These are phyloP conservation scores for Exobasidium cylindrosporum DNA, from an alignment of 1,284 basidiomycete species.

Conservation along the genomic window DNA sequence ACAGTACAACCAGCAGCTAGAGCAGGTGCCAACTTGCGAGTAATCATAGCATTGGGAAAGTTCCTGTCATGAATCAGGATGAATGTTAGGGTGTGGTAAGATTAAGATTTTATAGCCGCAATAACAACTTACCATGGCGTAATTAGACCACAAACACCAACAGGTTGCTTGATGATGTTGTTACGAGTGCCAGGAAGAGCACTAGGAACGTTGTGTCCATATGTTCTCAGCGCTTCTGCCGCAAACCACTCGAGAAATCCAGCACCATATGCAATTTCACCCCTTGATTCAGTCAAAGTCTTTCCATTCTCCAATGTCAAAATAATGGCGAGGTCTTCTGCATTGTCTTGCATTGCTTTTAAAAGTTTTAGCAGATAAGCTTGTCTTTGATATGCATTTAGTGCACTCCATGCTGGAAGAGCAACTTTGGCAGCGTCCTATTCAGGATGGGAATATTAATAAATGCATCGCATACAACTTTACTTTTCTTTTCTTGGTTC, in stretches of 20 bases:
- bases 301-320: constrained; percentile 54
- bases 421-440: constrained; percentile 37
- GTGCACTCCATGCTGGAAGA: constrained; percentile 43
- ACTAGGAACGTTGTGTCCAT: constrained; percentile 77
- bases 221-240: constrained; percentile 46
- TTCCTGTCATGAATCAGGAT: constrained; percentile 26
- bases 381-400: constrained; percentile 46
- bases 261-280: constrained; percentile 50
- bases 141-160: constrained; percentile 65
- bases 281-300: constrained; percentile 46
- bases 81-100: neutral
- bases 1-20: constrained; percentile 90
- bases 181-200: constrained; percentile 72
- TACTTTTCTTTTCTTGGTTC: too few species aligned
- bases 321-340: constrained; percentile 51
- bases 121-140: constrained; percentile 65
- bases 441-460: neutral
- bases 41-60: constrained; percentile 61
- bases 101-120: constrained; percentile 44
- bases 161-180: constrained; percentile 90
- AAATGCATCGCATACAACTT: too few species aligned
- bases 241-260: constrained; percentile 53
- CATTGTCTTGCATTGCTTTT: constrained; percentile 36
- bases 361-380: constrained; percentile 48
- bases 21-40: constrained; percentile 80